Evolutionary conservation across 116 monocot species (phyloP).

Genomic region (Phalaenopsis hybrid): DNA sequence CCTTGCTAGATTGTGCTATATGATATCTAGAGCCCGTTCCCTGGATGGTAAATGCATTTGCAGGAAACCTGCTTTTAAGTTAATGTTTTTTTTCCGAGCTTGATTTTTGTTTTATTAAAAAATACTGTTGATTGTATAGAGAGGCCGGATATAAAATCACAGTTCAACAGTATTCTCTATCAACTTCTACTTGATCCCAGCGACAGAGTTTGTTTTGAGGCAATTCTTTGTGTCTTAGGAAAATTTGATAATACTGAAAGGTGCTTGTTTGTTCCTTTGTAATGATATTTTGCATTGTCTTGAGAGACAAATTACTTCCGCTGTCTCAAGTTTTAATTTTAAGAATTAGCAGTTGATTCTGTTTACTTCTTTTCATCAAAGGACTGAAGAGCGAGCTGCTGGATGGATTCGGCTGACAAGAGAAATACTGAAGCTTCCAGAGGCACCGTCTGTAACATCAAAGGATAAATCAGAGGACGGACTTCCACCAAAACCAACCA

Average conservation of each 20-base stretch:
- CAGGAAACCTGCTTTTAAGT: background rate
- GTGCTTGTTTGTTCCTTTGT: conserved; percentile 12
- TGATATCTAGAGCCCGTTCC: conserved; percentile 81
- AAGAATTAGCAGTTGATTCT: background rate
- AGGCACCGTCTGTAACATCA: conserved; percentile 85
- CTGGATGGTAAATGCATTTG: conserved; percentile 66
- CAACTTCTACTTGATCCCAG: conserved; percentile 98
- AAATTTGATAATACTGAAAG: conserved; percentile 94
- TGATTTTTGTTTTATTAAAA: background rate
- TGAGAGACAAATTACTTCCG: background rate
- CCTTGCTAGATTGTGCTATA: conserved; percentile 89
- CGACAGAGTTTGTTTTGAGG: conserved; percentile 99
- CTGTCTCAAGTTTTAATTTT: background rate
- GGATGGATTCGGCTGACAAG: conserved; percentile 94
- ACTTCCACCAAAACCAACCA: conserved; percentile 53
- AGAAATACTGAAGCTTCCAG: conserved; percentile 94
- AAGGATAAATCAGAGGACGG: conserved; percentile 61
- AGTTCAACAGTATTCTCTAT: conserved; percentile 87
- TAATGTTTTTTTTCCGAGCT: background rate
- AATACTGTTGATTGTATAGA: conserved; percentile 41
- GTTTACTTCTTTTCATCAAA: conserved; percentile 25
- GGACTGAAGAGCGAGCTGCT: conserved; percentile 96
- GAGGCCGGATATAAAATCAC: conserved; percentile 84
- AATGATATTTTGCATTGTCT: conserved; percentile 4
- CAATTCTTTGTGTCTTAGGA: conserved; percentile 87